Conservation (phyloP, 2,329 filamentous ascomycete genomes). For the Ophiosphaerella narmari region DNA sequence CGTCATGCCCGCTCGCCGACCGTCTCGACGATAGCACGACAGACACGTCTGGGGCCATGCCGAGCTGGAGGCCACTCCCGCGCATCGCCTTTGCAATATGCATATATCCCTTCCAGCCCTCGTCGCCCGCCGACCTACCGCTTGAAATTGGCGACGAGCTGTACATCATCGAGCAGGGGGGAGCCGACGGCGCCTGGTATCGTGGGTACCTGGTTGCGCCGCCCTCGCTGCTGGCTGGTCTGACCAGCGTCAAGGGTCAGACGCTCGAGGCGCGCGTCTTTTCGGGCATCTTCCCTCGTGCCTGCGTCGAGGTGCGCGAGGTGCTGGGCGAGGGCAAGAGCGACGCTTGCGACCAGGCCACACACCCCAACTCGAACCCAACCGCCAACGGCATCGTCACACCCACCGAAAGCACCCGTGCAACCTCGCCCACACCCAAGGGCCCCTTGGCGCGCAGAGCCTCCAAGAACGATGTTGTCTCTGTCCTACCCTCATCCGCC, state of each 20-base stretch:
- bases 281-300: constrained; percentile 95
- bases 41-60: constrained; percentile 40
- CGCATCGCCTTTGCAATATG: constrained; percentile 98
- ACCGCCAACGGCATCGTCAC: constrained; percentile 45
- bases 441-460: constrained; percentile 18
- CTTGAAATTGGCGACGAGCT: constrained; percentile 98
- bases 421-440: constrained; percentile 29
- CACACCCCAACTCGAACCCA: constrained; percentile 24
- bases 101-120: constrained; percentile 89
- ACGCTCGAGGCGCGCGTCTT: constrained; percentile 95
- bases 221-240: constrained; percentile 85
- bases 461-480: constrained; percentile 33
- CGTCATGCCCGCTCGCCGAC: constrained; percentile 42
- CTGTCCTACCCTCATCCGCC: constrained; percentile 28
- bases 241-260: constrained; percentile 89
- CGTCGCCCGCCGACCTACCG: constrained; percentile 85
- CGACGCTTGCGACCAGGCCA: constrained; percentile 19
- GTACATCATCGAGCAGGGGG: constrained; percentile 97
- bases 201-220: constrained; percentile 94
- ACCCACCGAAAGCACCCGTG: constrained; percentile 44
- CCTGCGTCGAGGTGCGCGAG: constrained; percentile 93
- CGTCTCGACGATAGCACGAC: constrained; percentile 32
- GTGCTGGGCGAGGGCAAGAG: constrained; percentile 68
- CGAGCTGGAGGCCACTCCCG: constrained; percentile 89
- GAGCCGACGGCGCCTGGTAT: constrained; percentile 83